Conservation (phyloP, 108 stramenopile species). For the Cyclotella choctawhatcheeana region DNA sequence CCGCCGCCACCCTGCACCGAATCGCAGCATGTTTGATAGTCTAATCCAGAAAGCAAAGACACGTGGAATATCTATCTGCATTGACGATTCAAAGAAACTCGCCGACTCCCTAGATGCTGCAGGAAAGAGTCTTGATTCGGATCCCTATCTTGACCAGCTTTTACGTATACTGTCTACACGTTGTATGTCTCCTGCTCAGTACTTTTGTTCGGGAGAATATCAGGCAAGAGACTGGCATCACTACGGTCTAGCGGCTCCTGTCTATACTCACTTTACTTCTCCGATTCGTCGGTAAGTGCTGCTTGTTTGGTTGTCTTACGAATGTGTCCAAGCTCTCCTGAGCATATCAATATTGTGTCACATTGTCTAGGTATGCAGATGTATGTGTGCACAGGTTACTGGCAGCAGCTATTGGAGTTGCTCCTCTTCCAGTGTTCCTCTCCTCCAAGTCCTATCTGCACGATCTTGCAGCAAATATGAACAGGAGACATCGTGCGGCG, state of each 20-base stretch:
- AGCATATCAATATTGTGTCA: neutral
- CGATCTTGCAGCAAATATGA: constrained; percentile 96
- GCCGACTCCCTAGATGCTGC: constrained; percentile 96
- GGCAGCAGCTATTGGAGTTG: constrained; percentile 93
- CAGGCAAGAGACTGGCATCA: constrained; percentile 92
- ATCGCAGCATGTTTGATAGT: constrained; percentile 93
- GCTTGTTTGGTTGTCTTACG: no score
- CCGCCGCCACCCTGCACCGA: constrained; percentile 96
- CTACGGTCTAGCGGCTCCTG: constrained; percentile 98
- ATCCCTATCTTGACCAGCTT: constrained; percentile 95
- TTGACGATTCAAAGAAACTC: constrained; percentile 91
- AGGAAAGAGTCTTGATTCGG: constrained; percentile 55
- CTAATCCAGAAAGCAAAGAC: constrained; percentile 89
- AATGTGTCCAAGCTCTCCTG: no score
- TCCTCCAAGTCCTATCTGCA: constrained; percentile 92
- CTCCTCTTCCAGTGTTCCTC: constrained; percentile 87
- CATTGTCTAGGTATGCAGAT: constrained; percentile 87
- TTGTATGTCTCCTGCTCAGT: constrained; percentile 97
- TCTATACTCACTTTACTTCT: constrained; percentile 99
- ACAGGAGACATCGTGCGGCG: constrained; percentile 94
- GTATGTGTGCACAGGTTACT: constrained; percentile 98
- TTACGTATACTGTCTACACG: constrained; percentile 97
- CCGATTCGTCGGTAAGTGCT: constrained; percentile 99
- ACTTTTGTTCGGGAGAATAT: constrained; percentile 97
- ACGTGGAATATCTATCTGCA: constrained; percentile 83